Percentiles rank a stretch among this genome's conserved stretches.
These are phyloP conservation scores for Rubroboletus satanas DNA, from an alignment of 768 basidiomycete species.

Conservation along the genomic window DNA sequence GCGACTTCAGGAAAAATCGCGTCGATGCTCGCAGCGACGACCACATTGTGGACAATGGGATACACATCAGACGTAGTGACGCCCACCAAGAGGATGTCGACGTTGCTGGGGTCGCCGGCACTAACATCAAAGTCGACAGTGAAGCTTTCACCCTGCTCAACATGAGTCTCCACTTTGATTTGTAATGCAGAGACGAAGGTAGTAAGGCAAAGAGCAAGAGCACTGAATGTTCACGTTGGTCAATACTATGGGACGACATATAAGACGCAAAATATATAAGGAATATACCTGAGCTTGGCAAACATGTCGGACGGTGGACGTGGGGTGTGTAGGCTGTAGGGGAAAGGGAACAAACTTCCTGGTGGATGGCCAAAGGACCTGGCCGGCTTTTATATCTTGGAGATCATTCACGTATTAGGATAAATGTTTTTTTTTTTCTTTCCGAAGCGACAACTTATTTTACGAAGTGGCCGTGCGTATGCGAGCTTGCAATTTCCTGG, in stretches of 20 bases:
- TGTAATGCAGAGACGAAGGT: background rate
- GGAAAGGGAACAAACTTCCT: too few species aligned
- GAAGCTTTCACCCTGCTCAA: rapidly evolving
- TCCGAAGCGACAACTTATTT: too few species aligned
- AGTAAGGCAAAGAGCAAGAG: background rate
- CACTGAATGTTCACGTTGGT: background rate
- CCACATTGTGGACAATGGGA: background rate
- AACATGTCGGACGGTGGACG: background rate
- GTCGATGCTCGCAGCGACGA: rapidly evolving
- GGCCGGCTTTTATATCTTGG: background rate
- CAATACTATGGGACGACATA: background rate
- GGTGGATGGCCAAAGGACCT: too few species aligned
- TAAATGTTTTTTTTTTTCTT: too few species aligned
- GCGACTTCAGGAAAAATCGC: rapidly evolving
- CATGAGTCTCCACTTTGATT: too few species aligned
- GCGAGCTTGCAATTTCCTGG: too few species aligned
- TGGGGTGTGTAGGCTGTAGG: background rate
- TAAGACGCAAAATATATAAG: background rate
- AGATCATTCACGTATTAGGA: too few species aligned
- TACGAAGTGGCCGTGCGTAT: too few species aligned
- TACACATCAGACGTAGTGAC: background rate
- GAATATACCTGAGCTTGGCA: background rate
- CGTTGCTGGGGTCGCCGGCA: background rate
- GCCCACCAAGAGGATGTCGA: background rate
- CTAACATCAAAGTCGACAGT: rapidly evolving